These are phyloP conservation scores for Orbilia javanica DNA, from an alignment of 2,329 filamentous ascomycete genomes.

Conservation along the genomic window DNA sequence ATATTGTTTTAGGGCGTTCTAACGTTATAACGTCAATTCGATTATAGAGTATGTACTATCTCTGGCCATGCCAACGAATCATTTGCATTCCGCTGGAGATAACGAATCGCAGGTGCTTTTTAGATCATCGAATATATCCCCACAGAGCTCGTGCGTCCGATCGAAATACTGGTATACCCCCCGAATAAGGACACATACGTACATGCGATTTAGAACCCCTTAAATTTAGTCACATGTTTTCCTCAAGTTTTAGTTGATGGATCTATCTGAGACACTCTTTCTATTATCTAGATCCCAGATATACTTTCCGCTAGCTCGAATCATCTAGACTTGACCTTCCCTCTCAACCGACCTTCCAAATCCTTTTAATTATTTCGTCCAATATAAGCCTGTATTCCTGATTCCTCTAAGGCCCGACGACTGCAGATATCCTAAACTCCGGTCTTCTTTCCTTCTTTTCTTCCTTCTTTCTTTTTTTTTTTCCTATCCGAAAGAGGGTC, in stretches of 20 bases:
- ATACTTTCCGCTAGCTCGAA: background rate
- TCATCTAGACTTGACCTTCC: background rate
- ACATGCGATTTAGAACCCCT: background rate
- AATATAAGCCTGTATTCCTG: background rate
- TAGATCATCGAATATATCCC: background rate
- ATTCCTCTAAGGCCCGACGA: background rate
- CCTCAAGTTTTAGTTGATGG: background rate
- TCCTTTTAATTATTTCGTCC: background rate
- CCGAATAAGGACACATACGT: background rate
- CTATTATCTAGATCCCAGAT: conserved; percentile 7
- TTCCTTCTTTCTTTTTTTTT: too few species aligned
- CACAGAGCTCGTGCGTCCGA: conserved; percentile 2
- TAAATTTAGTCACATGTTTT: conserved; percentile 4
- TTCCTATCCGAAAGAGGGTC: background rate
- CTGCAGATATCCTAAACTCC: background rate
- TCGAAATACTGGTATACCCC: background rate
- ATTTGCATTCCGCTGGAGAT: background rate
- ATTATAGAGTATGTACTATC: background rate
- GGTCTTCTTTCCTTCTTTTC: too few species aligned
- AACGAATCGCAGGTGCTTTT: background rate
- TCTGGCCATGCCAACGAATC: background rate
- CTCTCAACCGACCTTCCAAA: conserved; percentile 17
- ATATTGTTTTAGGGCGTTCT: background rate
- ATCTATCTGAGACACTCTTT: conserved; percentile 1
- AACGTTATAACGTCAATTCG: background rate